phyloP scores from a whole-genome alignment of 164 flowering plant genomes.

The Akebia trifoliata region DNA sequence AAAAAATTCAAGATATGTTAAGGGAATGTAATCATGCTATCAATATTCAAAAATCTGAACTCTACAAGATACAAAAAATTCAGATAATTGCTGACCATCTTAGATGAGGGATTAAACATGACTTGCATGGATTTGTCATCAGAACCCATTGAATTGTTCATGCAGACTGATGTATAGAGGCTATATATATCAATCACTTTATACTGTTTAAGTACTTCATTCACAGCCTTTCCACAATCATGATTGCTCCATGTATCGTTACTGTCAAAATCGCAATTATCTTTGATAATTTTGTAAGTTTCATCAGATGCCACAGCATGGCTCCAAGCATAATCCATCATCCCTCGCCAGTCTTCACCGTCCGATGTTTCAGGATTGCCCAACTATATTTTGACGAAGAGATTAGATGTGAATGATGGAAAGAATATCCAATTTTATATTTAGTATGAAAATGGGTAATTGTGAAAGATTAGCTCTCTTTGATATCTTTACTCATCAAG shows the following conservation, averaged over 20 bases:
- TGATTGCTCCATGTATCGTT: conserved; percentile 58
- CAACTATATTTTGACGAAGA: conserved; percentile 32
- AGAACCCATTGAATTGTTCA: conserved; percentile 25
- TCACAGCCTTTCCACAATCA: conserved; percentile 47
- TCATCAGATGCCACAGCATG: conserved; percentile 94
- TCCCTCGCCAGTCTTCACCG: conserved; percentile 78
- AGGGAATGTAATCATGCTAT: no score
- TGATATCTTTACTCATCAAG: not conserved
- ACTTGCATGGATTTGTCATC: conserved; percentile 22
- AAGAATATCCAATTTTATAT: no score
- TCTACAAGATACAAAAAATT: no score
- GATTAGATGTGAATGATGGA: not conserved
- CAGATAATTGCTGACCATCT: conserved; percentile 40
- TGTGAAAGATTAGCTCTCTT: not conserved
- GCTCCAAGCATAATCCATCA: conserved; percentile 95
- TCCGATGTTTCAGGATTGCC: conserved; percentile 93
- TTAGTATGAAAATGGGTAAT: no score
- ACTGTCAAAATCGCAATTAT: conserved; percentile 64
- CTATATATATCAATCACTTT: conserved; percentile 79
- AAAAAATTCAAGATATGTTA: not conserved
- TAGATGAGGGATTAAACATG: conserved; percentile 35
- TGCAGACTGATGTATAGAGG: conserved; percentile 73
- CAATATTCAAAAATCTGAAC: no score
- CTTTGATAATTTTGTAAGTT: conserved; percentile 53
- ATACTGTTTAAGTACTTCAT: conserved; percentile 62